phyloP scores from a whole-genome alignment of 208 protist genomes.

The Acanthamoeba culbertsoni region DNA sequence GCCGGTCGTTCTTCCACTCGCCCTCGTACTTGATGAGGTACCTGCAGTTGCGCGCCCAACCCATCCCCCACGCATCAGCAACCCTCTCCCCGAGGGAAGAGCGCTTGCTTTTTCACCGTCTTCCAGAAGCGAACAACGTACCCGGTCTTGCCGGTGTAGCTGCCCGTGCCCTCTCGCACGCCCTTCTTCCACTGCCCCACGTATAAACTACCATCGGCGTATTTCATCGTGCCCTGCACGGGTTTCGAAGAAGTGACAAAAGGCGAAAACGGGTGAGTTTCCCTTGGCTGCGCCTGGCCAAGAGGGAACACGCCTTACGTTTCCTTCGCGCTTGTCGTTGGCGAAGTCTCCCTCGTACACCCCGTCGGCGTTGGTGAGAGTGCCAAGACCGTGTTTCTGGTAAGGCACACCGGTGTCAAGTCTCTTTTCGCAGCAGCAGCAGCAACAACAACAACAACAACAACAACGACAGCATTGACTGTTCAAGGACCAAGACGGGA shows the following conservation, averaged over 20 bases:
- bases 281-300: not conserved
- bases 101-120: not conserved
- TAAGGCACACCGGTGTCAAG: too few species aligned
- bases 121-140: not conserved
- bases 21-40: slow-evolving; percentile 56
- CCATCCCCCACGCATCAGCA: too few species aligned
- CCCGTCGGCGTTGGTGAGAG: slow-evolving; percentile 35
- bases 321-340: slow-evolving; percentile 49
- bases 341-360: slow-evolving; percentile 49
- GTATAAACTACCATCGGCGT: slow-evolving; percentile 46
- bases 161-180: slow-evolving; percentile 37
- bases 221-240: slow-evolving; percentile 37
- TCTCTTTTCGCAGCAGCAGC: too few species aligned
- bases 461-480: too few species aligned
- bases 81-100: too few species aligned
- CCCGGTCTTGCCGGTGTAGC: slow-evolving; percentile 23
- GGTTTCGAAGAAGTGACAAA: not conserved
- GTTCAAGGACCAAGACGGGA: too few species aligned
- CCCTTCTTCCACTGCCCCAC: slow-evolving; percentile 50
- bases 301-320: not conserved
- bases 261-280: not conserved
- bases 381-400: slow-evolving; percentile 52
- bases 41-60: not conserved
- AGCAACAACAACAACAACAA: not conserved
- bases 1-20: slow-evolving; percentile 43